Evolutionary conservation across 2,329 filamentous ascomycete genomes (phyloP).

Genomic region (Curvularia sp.): DNA sequence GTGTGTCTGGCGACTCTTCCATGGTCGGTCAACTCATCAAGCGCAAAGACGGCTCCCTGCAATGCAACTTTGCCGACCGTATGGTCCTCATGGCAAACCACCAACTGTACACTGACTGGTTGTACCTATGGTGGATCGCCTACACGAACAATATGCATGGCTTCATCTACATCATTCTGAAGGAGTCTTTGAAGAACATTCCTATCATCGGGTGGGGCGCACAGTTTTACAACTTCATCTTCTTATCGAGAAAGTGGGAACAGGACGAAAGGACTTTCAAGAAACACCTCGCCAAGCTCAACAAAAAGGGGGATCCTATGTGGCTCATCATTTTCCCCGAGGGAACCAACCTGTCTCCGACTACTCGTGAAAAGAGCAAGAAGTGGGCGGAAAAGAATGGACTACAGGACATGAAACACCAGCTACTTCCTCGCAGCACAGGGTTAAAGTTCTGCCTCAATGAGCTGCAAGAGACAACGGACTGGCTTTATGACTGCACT

Average conservation of each 20-base stretch:
- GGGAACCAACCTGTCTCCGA: constrained; percentile 79
- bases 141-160: constrained; percentile 86
- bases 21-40: constrained; percentile 77
- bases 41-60: constrained; percentile 73
- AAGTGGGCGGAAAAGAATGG: constrained; percentile 80
- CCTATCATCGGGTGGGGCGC: constrained; percentile 82
- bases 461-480: constrained; percentile 75
- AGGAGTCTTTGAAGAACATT: constrained; percentile 83
- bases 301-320: constrained; percentile 77
- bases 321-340: constrained; percentile 90
- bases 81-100: constrained; percentile 88
- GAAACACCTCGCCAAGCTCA: constrained; percentile 74
- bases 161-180: constrained; percentile 87
- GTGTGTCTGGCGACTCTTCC: constrained; percentile 82
- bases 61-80: constrained; percentile 81
- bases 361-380: constrained; percentile 73
- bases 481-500: constrained; percentile 91
- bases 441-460: constrained; percentile 81
- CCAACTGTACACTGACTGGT: constrained; percentile 88
- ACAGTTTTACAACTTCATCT: constrained; percentile 89
- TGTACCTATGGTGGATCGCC: constrained; percentile 93
- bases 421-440: constrained; percentile 80
- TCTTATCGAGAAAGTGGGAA: constrained; percentile 88
- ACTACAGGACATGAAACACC: constrained; percentile 74
- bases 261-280: constrained; percentile 78